Base-by-base conservation (phyloP, 2,329 filamentous ascomycete species). In the Penicillium sp. region DNA sequence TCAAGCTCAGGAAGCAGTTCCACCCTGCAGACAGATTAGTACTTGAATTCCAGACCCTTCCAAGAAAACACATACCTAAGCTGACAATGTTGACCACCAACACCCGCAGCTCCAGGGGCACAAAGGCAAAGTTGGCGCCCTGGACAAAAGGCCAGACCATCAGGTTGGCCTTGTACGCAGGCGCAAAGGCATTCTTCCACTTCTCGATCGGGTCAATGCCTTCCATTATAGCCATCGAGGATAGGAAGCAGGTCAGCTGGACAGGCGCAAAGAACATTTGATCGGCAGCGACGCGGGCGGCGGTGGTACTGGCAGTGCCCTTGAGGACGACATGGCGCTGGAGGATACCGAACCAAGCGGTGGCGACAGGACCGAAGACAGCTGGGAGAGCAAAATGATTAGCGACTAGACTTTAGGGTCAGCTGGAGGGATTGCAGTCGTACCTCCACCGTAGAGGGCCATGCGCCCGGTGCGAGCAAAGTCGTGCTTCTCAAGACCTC, bases 91-190 rank as follows among this genome's bases (percentile, higher is more conserved):
- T 97, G 70, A 96, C 93, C 64, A 96, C 89, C 70, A 97, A 81
- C 45, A 97, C 87, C 62, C 93, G 86, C 79, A 94, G 88, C 74
- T 96, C 87, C 65, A 96, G 82, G 53, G 93, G 93, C 65, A 97
- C 86, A 66, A 95, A 85, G 72, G 90, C 90, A 81, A 97, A 97
- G 83, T 97, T 97, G 73, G 89, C 84, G 58, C 89, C 82, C 81
- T 97, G 93, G 59, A 96, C 92, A 69, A 82, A 82, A 3, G 93
- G 93, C 93, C 93, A 97, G 59, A 97, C 79, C 81, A 92, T 86
- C 84, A 92, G 92, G 81, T 97, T 97, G 76, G 91, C 89, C 76
- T 85, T 85, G 72, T 97, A 85, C 35, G 91, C 91, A 13, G 86
- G 83, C 68, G 80, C 78, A 80, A 93, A 97, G 63, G 86, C 90